These are phyloP conservation scores for Emergomyces africanus DNA, from an alignment of 2,329 filamentous ascomycete genomes.

Conservation along the genomic window DNA sequence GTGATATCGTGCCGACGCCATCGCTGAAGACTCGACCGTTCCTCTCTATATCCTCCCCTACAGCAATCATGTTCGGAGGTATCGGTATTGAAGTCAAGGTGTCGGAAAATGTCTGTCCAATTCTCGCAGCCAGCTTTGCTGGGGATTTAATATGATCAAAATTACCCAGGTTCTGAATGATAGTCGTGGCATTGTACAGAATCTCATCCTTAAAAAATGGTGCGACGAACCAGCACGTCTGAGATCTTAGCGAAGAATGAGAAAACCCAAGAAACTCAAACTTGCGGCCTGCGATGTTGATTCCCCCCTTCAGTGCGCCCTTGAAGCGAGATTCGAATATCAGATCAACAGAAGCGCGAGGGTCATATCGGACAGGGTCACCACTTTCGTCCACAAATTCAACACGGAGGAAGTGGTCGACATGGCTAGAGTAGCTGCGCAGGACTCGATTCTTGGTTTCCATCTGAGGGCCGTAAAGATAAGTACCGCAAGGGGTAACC, in stretches of 20 bases:
- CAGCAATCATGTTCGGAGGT: slow-evolving; percentile 12
- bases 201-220: slow-evolving; percentile 28
- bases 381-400: slow-evolving; percentile 65
- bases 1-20: slow-evolving; percentile 63
- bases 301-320: slow-evolving; percentile 42
- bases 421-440: slow-evolving; percentile 48
- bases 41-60: slow-evolving; percentile 21
- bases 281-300: slow-evolving; percentile 49
- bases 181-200: slow-evolving; percentile 21
- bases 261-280: slow-evolving; percentile 66
- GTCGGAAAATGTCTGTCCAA: slow-evolving; percentile 59
- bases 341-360: slow-evolving; percentile 33
- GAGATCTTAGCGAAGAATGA: slow-evolving; percentile 60
- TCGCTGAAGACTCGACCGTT: slow-evolving; percentile 59
- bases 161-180: slow-evolving; percentile 37
- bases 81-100: slow-evolving; percentile 52
- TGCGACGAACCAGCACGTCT: slow-evolving; percentile 51
- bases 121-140: slow-evolving; percentile 46
- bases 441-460: slow-evolving; percentile 60
- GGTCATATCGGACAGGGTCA: slow-evolving; percentile 47
- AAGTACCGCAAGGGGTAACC: slow-evolving; percentile 47
- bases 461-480: slow-evolving; percentile 36
- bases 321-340: slow-evolving; percentile 51
- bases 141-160: slow-evolving; percentile 41
- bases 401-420: slow-evolving; percentile 56